Evolutionary conservation across 2,329 filamentous ascomycete genomes (phyloP).

Genomic region (Aspergillus sp.): DNA sequence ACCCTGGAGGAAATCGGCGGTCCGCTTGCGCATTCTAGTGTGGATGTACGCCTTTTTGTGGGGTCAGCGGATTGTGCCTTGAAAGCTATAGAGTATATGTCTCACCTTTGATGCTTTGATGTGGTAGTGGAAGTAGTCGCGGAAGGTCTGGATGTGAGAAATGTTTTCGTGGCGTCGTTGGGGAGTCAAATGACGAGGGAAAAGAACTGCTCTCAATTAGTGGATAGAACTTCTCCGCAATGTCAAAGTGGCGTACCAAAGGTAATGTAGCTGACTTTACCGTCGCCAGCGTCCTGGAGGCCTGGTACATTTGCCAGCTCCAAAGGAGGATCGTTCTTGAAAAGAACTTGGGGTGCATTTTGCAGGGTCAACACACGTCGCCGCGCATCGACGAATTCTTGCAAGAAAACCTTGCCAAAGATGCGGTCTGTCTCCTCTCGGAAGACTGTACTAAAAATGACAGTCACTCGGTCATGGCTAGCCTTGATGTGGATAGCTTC

Average conservation of each 20-base stretch:
- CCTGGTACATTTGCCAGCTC: conserved; percentile 86
- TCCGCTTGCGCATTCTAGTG: conserved; percentile 95
- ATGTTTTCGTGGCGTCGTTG: conserved; percentile 94
- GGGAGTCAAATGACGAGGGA: conserved; percentile 87
- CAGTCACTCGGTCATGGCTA: conserved; percentile 93
- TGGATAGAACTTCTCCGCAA: neutral
- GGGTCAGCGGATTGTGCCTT: conserved; percentile 10
- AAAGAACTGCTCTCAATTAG: conserved; percentile 66
- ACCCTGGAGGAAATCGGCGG: conserved; percentile 98
- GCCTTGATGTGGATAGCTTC: conserved; percentile 99
- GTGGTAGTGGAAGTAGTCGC: conserved; percentile 99
- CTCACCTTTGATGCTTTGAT: conserved; percentile 93
- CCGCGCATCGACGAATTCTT: conserved; percentile 97
- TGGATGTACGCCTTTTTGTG: conserved; percentile 82
- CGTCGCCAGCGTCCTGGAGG: conserved; percentile 71
- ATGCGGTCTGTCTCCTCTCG: conserved; percentile 96
- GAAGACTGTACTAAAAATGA: conserved; percentile 99
- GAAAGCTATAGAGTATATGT: neutral
- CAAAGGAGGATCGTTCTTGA: conserved; percentile 89
- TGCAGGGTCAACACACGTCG: conserved; percentile 79
- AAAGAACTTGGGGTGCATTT: conserved; percentile 96
- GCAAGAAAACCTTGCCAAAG: conserved; percentile 96
- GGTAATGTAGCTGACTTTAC: conserved; percentile 94
- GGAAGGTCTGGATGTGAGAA: conserved; percentile 99
- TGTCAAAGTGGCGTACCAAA: conserved; percentile 66